Evolutionary conservation across 192 early-diverging fungal species (phyloP), one percentile per base, ranked within the genome.

Genomic region (Backusella morwellensis): DNA sequence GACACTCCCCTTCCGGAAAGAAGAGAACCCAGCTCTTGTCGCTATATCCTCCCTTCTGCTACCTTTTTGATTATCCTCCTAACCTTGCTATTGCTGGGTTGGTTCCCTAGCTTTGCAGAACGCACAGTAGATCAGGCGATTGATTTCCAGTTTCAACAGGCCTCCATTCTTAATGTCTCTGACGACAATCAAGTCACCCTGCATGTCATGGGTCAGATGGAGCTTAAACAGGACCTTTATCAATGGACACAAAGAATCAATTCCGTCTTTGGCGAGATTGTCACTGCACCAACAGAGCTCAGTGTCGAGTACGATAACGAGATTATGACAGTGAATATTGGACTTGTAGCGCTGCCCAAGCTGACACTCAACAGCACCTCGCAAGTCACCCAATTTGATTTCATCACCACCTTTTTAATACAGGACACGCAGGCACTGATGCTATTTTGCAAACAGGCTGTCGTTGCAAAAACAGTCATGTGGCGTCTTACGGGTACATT

Each of bases 371-470:
- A 47, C 29, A n/a, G 19, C 9, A 5, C 11, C 3, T 44, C 73
- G 0, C 29, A 41, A 7, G 15, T 36, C 21, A 79, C 78, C 1
- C 23, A 17, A 0, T 79, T 79, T 79, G 73, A 79, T 44, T 79
- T 79, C 34, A 29, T 75, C 11, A 79, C 78, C 5, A 40, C 29
- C 2, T 79, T 79, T 70, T 23, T 70, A 0, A 54, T 79, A 26
- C 21, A 75, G 4, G 66, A 79, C 66, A 34, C 68, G 1, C 29
- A 68, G 17, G 68, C 73, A 15, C 44, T 79, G 21, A 41, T 75
- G 34, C 36, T 38, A 19, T 79, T 79, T 63, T 79, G 78, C 26
- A 74, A 79, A 47, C 44, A 73, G 38, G 78, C 78, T 34, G 35
- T 79, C 5, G 23, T 38, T 9, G 42, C 73, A 17, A 44, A 68